Conservation (phyloP, 1,284 basidiomycete genomes). For the Dichomitus squalens region DNA sequence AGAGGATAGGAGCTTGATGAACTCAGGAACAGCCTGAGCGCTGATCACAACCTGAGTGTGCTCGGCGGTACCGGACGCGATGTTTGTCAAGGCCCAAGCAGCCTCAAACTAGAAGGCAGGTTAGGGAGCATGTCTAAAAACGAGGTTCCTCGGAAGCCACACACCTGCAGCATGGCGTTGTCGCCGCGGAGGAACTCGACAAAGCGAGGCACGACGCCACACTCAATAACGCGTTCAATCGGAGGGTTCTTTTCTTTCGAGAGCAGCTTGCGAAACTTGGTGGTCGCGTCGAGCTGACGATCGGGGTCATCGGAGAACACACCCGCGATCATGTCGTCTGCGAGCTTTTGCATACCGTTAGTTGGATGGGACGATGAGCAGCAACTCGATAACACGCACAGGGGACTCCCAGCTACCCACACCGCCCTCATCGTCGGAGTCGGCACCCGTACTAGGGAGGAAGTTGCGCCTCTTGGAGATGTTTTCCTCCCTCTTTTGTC, state of each 20-base stretch:
- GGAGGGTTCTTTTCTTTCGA: slow-evolving; percentile 99
- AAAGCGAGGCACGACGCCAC: slow-evolving; percentile 96
- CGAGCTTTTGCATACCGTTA: slow-evolving; percentile 55
- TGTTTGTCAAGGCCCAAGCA: slow-evolving; percentile 99
- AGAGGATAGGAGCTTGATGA: slow-evolving; percentile 91
- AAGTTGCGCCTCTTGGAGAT: slow-evolving; percentile 96
- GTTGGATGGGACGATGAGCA: slow-evolving; percentile 17
- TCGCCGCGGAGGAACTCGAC: slow-evolving; percentile 91
- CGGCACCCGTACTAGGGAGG: slow-evolving; percentile 67
- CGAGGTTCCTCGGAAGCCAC: slow-evolving; percentile 27
- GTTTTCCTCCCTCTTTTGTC: slow-evolving; percentile 96
- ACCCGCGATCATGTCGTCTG: slow-evolving; percentile 90
- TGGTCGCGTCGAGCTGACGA: slow-evolving; percentile 92
- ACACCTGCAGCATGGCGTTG: slow-evolving; percentile 94
- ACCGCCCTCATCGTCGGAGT: slow-evolving; percentile 87
- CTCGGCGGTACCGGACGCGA: slow-evolving; percentile 97
- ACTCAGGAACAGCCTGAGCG: slow-evolving; percentile 95
- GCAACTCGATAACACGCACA: slow-evolving; percentile 45
- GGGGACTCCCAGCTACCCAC: slow-evolving; percentile 75
- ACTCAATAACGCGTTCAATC: slow-evolving; percentile 99
- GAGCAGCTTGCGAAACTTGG: slow-evolving; percentile 96
- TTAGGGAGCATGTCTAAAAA: slow-evolving; percentile 11
- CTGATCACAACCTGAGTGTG: slow-evolving; percentile 98
- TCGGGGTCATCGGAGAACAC: slow-evolving; percentile 94
- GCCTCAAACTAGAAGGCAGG: slow-evolving; percentile 84